Evolutionary conservation across 768 basidiomycete species (phyloP).

Genomic region (Kwoniella heveanensis): DNA sequence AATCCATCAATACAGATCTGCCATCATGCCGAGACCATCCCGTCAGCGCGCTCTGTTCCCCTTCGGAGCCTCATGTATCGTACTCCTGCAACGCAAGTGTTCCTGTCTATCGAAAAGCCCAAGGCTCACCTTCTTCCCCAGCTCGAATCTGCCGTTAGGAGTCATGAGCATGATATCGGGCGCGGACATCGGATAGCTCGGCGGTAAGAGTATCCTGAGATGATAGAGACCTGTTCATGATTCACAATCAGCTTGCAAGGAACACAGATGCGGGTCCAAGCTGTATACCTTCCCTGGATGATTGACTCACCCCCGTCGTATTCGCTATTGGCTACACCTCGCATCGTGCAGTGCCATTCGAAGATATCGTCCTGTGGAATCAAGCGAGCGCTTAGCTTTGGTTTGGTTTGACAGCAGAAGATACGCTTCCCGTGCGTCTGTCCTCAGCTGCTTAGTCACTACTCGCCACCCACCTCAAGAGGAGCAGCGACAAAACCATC

Average conservation of each 20-base stretch:
- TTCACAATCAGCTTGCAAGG: not conserved
- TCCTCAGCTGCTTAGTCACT: not conserved
- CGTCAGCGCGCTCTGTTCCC: too few relatives aligned
- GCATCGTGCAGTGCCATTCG: slow-evolving; percentile 97
- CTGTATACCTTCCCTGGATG: not conserved
- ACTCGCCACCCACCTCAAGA: slow-evolving; percentile 66
- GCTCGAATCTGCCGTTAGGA: slow-evolving; percentile 93
- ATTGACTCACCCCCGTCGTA: slow-evolving; percentile 72
- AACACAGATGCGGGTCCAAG: too few relatives aligned
- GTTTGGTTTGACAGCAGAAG: too few relatives aligned
- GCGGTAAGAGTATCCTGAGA: slow-evolving; percentile 82
- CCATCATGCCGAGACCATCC: slow-evolving; percentile 1
- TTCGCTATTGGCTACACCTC: slow-evolving; percentile 82
- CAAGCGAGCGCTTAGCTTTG: too few relatives aligned
- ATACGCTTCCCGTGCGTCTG: too few relatives aligned
- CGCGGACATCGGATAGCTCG: slow-evolving; percentile 94
- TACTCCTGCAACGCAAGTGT: too few relatives aligned
- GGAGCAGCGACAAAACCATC: slow-evolving; percentile 80
- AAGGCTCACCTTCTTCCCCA: slow-evolving; percentile 91
- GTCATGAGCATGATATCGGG: slow-evolving; percentile 95
- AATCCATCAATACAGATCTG: slow-evolving; percentile 56
- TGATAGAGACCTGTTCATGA: slow-evolving; percentile 69
- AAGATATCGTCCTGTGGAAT: slow-evolving; percentile 53
- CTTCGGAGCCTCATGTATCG: too few relatives aligned
- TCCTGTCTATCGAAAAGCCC: too few relatives aligned